phyloP scores from a whole-genome alignment of 208 protist species.

The Lotmaria passim region DNA sequence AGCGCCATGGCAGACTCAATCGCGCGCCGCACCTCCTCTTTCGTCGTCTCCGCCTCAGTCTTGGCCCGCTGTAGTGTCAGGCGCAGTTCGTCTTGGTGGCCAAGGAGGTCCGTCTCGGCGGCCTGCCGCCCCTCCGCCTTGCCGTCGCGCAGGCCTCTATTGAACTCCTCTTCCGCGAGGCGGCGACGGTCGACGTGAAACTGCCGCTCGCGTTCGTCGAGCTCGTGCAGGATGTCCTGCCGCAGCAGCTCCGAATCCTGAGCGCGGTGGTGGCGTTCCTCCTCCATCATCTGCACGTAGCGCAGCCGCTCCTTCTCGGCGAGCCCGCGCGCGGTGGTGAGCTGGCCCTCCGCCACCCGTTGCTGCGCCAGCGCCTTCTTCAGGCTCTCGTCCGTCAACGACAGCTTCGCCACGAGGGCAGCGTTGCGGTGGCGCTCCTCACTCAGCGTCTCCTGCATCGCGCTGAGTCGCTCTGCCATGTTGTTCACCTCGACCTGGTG shows the following conservation, averaged over 20 bases:
- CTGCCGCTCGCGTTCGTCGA: conserved; percentile 55
- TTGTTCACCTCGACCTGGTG: conserved; percentile 51
- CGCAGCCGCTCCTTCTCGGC: conserved; percentile 64
- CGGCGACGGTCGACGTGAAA: conserved; percentile 57
- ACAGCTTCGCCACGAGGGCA: conserved; percentile 40
- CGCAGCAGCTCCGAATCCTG: conserved; percentile 68
- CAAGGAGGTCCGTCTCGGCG: conserved; percentile 42
- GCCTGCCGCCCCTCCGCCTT: conserved; percentile 48
- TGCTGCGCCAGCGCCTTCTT: conserved; percentile 44
- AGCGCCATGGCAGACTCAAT: conserved; percentile 53
- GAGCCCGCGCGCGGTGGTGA: conserved; percentile 49
- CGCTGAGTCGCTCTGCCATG: conserved; percentile 38
- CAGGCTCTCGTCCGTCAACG: conserved; percentile 43
- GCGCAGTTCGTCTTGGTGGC: conserved; percentile 56
- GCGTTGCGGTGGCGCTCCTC: conserved; percentile 59
- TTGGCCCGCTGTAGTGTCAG: conserved; percentile 63
- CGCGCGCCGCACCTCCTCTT: conserved; percentile 60
- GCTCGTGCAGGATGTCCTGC: conserved; percentile 64
- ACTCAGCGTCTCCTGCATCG: conserved; percentile 43
- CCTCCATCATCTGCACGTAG: conserved; percentile 69
- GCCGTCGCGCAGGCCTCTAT: conserved; percentile 59
- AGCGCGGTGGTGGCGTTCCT: conserved; percentile 61
- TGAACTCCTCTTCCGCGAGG: conserved; percentile 61
- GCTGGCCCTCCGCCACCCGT: conserved; percentile 38
- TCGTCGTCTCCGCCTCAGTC: conserved; percentile 49